A percentile compares a stretch with the other conserved stretches of the same genome.
Evolutionary conservation across 176 grass and related monocot genomes (phyloP).

Genomic region (Urochloa ruziziensis): DNA sequence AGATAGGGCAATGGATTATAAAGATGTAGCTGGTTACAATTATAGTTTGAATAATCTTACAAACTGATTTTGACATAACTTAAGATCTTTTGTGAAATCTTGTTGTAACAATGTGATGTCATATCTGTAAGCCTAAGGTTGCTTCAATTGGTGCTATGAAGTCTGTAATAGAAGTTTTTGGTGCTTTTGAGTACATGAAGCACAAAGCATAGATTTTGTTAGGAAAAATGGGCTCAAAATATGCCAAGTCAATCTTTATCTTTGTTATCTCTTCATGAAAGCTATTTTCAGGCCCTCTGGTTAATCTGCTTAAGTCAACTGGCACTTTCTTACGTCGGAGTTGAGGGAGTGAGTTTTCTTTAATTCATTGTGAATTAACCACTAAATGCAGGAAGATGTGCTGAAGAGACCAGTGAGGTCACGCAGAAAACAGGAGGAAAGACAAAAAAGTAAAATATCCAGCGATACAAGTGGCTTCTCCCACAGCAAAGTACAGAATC

Average conservation of each 20-base stretch:
- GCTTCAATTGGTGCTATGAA: not conserved
- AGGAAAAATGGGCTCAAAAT: not conserved
- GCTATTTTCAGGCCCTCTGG: not conserved
- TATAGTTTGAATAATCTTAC: not conserved
- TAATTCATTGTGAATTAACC: conserved; percentile 16
- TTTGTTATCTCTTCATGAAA: not conserved
- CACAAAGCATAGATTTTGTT: not conserved
- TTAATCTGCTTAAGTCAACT: not conserved
- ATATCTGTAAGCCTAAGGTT: conserved; percentile 4
- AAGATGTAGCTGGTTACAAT: not conserved
- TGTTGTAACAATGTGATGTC: conserved; percentile 7
- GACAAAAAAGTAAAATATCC: conserved; percentile 39
- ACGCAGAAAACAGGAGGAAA: conserved; percentile 47
- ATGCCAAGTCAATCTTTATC: not conserved
- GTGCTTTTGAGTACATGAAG: not conserved
- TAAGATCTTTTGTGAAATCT: conserved; percentile 10
- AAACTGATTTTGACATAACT: not conserved
- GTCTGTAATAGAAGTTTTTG: not conserved
- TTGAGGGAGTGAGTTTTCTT: not conserved
- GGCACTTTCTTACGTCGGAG: conserved; percentile 1
- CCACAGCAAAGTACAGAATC: conserved; percentile 40
- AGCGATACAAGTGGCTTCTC: conserved; percentile 33
- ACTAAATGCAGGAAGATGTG: conserved; percentile 37
- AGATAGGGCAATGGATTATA: not conserved
- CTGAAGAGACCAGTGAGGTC: conserved; percentile 38